phyloP scores from a whole-genome alignment of 257 asterid genomes.

The Eustoma russellianum region DNA sequence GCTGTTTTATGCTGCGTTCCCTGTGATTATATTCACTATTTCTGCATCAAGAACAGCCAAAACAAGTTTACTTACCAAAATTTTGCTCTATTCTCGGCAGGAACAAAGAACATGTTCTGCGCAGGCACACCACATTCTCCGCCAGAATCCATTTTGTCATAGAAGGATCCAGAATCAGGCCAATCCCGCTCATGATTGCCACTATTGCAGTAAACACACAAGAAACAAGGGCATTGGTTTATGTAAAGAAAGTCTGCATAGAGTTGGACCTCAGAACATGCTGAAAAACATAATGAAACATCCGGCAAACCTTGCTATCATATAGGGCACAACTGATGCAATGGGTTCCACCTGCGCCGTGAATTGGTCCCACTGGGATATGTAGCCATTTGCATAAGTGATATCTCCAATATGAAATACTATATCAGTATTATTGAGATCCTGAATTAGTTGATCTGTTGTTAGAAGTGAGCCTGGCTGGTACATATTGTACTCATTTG shows the following conservation, averaged over 20 bases:
- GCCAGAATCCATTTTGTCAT: conserved; percentile 53
- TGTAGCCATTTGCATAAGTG: conserved; percentile 41
- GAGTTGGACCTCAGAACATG: too few relatives aligned
- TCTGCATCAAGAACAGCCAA: neutral
- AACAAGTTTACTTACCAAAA: conserved; percentile 36
- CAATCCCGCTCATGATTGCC: conserved; percentile 80
- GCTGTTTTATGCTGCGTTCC: neutral
- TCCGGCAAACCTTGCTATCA: conserved; percentile 64
- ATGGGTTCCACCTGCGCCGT: conserved; percentile 83
- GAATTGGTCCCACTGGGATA: conserved; percentile 86
- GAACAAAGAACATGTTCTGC: conserved; percentile 64
- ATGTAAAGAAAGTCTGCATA: too few relatives aligned
- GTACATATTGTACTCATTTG: conserved; percentile 70
- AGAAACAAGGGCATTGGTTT: neutral
- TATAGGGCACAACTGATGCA: conserved; percentile 68
- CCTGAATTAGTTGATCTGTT: conserved; percentile 68
- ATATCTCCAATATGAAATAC: conserved; percentile 51
- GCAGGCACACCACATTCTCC: conserved; percentile 78
- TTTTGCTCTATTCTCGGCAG: conserved; percentile 69
- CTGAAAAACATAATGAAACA: neutral
- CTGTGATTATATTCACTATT: neutral
- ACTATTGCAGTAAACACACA: conserved; percentile 22
- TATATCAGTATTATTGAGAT: conserved; percentile 41
- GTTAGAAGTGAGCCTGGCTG: conserved; percentile 85
- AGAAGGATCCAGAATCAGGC: conserved; percentile 65